These are phyloP conservation scores for Phytopythium cucurbitacearum DNA, from an alignment of 352 stramenopile genomes.

Conservation along the genomic window DNA sequence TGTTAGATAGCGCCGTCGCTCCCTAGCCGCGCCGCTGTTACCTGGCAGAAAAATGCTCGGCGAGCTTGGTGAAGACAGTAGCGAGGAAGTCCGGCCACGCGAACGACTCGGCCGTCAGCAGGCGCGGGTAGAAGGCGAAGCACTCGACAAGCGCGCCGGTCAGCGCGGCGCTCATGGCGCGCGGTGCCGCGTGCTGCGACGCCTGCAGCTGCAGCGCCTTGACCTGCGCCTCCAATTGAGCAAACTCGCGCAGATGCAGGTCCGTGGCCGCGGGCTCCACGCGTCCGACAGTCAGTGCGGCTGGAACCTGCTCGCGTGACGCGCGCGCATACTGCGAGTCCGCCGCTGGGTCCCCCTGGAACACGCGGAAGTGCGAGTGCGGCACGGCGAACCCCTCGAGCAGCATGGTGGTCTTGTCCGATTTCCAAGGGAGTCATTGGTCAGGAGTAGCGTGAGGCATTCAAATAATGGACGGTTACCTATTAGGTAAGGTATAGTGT, in stretches of 20 bases:
- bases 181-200: constrained; percentile 7
- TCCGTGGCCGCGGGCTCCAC: constrained; percentile 24
- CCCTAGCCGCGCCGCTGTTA: constrained; percentile 4
- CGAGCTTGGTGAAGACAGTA: constrained; percentile 45
- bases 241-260: constrained; percentile 50
- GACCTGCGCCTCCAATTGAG: constrained; percentile 53
- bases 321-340: constrained; percentile 21
- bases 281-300: constrained; percentile 9
- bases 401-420: constrained; percentile 11
- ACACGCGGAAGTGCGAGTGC: constrained; percentile 54
- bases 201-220: constrained; percentile 44
- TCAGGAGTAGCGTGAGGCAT: too few relatives aligned
- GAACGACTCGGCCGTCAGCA: constrained; percentile 55
- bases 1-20: background rate
- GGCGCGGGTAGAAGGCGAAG: constrained; percentile 44
- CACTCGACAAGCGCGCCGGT: constrained; percentile 34
- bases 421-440: too few relatives aligned
- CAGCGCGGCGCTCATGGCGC: constrained; percentile 9
- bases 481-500: too few relatives aligned
- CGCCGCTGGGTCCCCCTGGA: constrained; percentile 34
- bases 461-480: too few relatives aligned
- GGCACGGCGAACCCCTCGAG: constrained; percentile 38
- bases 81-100: constrained; percentile 61
- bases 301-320: constrained; percentile 26
- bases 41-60: constrained; percentile 46